Evolutionary conservation across 1,139 yeast genomes (phyloP), one percentile per base, ranked within the genome.

Genomic region (Ogataea hybrid): DNA sequence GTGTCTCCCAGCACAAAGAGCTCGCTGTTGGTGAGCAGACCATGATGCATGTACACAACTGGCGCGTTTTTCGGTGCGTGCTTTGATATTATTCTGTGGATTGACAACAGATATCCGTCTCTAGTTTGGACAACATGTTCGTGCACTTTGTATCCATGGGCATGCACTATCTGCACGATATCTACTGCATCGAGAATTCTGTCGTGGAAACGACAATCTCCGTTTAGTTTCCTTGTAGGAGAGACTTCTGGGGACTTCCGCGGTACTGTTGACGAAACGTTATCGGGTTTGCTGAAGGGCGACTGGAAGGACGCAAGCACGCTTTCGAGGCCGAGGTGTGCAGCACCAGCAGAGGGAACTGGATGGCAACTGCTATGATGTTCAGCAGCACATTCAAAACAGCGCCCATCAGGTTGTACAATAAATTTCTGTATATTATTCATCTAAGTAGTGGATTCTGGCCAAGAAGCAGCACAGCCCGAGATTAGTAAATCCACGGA

Each of bases 81-180:
- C 17, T 35, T 14, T 10, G 42, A 41, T 23, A 52, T 30, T 41
- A 52, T 63, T 50, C 71, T 65, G 49, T 67, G 77, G n/a, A 66
- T 53, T 2, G 71, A 69, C 22, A 71, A 51, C 3, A 72, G 51
- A 50, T 71, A 71, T 2, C 69, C 72, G 46, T 71, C 77, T 40
- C 57, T 56, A 5, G 77, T 69, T 37, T 75, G 73, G 4, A 83
- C 84, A 10, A 83, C 77, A 51, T 86, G 94, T 57, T 85, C 92
- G 52, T 86, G 81, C 5, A 80, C 75, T 15, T 69, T 68, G 50
- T 83, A 82, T 2, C 86, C 90, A 50, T 74, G 79, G 1, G 76
- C 59, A 4, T 63, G 68, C 33, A 86, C 86, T 50, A 87, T 78
- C 34, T 81, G 86, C 25, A 73, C 76, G 35, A 85, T 81, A 41